Conservation (phyloP, 1,284 basidiomycete species). For the Neonothopanus nambi region DNA sequence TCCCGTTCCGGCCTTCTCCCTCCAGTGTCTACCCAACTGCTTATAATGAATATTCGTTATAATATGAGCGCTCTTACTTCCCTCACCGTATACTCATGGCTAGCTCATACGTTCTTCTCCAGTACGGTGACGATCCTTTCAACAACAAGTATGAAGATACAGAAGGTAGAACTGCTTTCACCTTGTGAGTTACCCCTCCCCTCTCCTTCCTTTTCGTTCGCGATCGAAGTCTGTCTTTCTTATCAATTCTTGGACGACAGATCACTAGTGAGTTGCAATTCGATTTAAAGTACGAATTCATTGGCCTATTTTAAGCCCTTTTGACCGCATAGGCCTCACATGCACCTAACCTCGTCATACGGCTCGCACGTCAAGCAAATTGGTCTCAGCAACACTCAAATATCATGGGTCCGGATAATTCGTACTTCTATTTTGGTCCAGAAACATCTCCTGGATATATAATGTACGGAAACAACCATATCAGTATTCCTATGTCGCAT, state of each 20-base stretch:
- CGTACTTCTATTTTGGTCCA: slow-evolving; percentile 74
- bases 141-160: slow-evolving; percentile 60
- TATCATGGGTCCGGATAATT: slow-evolving; percentile 70
- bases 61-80: slow-evolving; percentile 6
- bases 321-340: slow-evolving; percentile 45
- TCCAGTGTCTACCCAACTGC: too few relatives aligned
- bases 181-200: slow-evolving; percentile 53
- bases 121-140: slow-evolving; percentile 64
- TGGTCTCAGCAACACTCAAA: slow-evolving; percentile 66
- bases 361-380: slow-evolving; percentile 57
- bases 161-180: slow-evolving; percentile 62
- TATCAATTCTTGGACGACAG: neutral
- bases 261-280: neutral
- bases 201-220: neutral
- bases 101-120: slow-evolving; percentile 51
- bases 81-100: slow-evolving; percentile 32
- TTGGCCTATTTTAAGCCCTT: slow-evolving; percentile 8
- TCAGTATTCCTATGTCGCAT: slow-evolving; percentile 53
- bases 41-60: slow-evolving; percentile 1
- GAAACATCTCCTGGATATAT: slow-evolving; percentile 57
- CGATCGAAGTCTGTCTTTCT: neutral
- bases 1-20: too few relatives aligned
- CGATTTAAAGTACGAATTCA: neutral
- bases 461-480: slow-evolving; percentile 64
- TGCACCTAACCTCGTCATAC: slow-evolving; percentile 60